Evolutionary conservation across 345 rosid genomes (phyloP).

Genomic region (Trapa incisa): DNA sequence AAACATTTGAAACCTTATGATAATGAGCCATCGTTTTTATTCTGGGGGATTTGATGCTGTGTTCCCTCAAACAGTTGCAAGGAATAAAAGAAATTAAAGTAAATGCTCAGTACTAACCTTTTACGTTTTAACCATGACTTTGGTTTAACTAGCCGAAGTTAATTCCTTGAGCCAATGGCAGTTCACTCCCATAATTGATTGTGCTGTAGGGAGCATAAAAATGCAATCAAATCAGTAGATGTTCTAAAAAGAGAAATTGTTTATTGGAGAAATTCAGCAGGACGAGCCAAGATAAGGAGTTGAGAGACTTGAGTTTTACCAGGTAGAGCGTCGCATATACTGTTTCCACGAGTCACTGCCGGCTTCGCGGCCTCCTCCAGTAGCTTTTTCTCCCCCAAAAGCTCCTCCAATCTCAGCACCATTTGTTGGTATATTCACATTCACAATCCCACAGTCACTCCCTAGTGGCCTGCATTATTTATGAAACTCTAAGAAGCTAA

Average conservation of each 20-base stretch:
- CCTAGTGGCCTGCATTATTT: conserved; percentile 55
- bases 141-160: conserved; percentile 51
- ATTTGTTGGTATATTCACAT: conserved; percentile 94
- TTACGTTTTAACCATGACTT: not conserved
- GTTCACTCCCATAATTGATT: conserved; percentile 80
- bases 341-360: conserved; percentile 99
- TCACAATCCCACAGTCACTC: conserved; percentile 92
- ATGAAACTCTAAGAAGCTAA: not conserved
- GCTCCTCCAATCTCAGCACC: conserved; percentile 99
- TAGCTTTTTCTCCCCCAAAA: conserved; percentile 90
- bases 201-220: conserved; percentile 38
- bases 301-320: conserved; percentile 29
- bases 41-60: not conserved
- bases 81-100: not conserved
- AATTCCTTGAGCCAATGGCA: conserved; percentile 95
- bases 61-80: not conserved
- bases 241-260: not conserved
- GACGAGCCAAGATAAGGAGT: not conserved
- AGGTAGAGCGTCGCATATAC: conserved; percentile 93
- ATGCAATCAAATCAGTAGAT: not conserved
- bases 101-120: not conserved
- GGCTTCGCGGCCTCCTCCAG: conserved; percentile 97
- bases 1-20: not conserved
- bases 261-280: not conserved
- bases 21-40: not conserved